phyloP scores from a whole-genome alignment of 129 eudicot genomes.

The Flaveria linearis region DNA sequence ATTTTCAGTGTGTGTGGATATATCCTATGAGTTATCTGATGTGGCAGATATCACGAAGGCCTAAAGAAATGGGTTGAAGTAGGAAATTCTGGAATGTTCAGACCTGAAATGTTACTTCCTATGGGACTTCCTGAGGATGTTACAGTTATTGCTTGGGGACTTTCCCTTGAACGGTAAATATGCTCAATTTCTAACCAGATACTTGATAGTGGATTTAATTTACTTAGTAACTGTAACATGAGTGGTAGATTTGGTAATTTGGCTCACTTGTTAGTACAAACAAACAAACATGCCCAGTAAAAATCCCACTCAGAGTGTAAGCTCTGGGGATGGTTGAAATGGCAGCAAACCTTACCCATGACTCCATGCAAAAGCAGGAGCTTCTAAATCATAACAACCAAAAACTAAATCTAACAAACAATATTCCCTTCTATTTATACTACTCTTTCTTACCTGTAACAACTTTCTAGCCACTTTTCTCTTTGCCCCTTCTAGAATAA shows the following conservation, averaged over 20 bases:
- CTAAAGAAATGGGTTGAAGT: slow-evolving; percentile 92
- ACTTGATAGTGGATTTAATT: not conserved
- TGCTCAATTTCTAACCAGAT: not conserved
- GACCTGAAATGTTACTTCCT: slow-evolving; percentile 97
- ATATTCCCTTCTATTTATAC: too few species aligned
- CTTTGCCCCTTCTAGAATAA: too few species aligned
- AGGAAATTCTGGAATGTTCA: slow-evolving; percentile 97
- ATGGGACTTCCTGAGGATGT: slow-evolving; percentile 99
- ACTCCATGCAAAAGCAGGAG: too few species aligned
- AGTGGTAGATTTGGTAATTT: not conserved
- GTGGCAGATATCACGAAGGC: slow-evolving; percentile 87
- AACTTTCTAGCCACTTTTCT: too few species aligned
- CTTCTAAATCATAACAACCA: too few species aligned
- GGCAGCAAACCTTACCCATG: too few species aligned
- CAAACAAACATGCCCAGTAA: too few species aligned
- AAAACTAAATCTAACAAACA: too few species aligned
- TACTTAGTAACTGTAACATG: slow-evolving; percentile 4
- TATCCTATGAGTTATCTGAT: not conserved
- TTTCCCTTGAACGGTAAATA: slow-evolving; percentile 75
- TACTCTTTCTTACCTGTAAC: too few species aligned
- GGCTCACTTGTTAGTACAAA: not conserved
- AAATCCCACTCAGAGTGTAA: too few species aligned
- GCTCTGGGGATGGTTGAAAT: too few species aligned
- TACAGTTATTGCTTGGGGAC: slow-evolving; percentile 95
- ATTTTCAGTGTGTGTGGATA: not conserved